phyloP scores from a whole-genome alignment of 805 yeast genomes.

The Wickerhamiella qilinensis region DNA sequence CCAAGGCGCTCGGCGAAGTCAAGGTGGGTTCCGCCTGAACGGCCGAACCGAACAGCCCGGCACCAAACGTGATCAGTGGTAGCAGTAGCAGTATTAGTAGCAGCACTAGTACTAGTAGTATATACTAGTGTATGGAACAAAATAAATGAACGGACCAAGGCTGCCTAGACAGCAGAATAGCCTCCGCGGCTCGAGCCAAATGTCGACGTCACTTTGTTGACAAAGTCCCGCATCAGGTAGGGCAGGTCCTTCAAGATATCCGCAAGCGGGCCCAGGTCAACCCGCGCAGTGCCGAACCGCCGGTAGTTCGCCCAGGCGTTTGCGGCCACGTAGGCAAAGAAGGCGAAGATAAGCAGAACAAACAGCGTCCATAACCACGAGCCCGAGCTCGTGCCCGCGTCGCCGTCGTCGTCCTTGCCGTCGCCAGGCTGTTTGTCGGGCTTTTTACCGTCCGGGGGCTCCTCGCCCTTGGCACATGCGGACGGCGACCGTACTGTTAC shows the following conservation, averaged over 20 bases:
- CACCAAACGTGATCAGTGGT: too few relatives aligned
- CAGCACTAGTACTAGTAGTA: too few relatives aligned
- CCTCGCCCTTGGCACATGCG: conserved; percentile 18
- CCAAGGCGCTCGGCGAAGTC: conserved; percentile 40
- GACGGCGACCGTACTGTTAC: background rate
- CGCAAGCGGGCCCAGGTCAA: conserved; percentile 31
- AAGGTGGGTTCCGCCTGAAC: too few relatives aligned
- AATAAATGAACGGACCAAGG: too few relatives aligned
- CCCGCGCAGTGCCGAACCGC: conserved; percentile 46
- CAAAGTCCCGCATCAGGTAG: conserved; percentile 57
- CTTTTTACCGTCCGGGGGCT: conserved; percentile 21
- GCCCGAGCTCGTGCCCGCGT: conserved; percentile 35
- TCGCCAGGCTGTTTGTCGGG: conserved; percentile 17
- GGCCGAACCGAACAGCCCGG: too few relatives aligned
- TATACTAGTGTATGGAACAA: too few relatives aligned
- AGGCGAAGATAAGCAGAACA: conserved; percentile 52
- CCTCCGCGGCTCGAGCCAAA: conserved; percentile 69
- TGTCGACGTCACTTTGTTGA: conserved; percentile 52
- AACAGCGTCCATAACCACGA: conserved; percentile 77
- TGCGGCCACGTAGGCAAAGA: conserved; percentile 55
- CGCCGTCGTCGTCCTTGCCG: conserved; percentile 19
- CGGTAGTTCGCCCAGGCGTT: conserved; percentile 65
- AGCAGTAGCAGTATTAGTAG: too few relatives aligned
- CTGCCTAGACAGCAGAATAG: conserved; percentile 69
- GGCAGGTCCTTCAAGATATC: conserved; percentile 48